phyloP scores from a whole-genome alignment of 139 green algal genomes.

The Chlorella ohadii region DNA sequence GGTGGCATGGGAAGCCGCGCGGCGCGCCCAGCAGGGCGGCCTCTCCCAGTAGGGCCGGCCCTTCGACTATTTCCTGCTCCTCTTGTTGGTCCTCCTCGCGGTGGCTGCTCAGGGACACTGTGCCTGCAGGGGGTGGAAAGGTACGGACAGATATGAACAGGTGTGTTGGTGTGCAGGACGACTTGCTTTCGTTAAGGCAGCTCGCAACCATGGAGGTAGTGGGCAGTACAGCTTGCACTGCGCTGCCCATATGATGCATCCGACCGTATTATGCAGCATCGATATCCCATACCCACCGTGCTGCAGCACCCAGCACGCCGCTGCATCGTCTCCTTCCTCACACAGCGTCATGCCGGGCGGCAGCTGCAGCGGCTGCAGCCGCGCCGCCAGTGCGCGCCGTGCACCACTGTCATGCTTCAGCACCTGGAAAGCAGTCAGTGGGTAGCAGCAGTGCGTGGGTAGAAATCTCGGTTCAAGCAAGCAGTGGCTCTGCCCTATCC shows the following conservation, averaged over 20 bases:
- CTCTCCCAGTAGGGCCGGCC: conserved; percentile 19
- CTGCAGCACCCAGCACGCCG: conserved; percentile 23
- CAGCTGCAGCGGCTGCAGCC: conserved; percentile 10
- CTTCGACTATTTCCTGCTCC: conserved; percentile 4
- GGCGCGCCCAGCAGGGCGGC: conserved; percentile 1
- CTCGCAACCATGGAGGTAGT: no score
- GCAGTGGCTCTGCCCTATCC: no score
- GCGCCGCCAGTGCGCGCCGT: neutral
- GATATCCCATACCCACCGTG: neutral
- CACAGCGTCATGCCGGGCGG: conserved; percentile 6
- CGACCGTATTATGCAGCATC: no score
- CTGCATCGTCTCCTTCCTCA: conserved; percentile 20
- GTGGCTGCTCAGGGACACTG: conserved; percentile 14
- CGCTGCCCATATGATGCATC: no score
- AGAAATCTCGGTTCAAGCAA: no score
- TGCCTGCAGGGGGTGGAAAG: neutral
- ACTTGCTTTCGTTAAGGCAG: no score
- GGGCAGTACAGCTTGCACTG: neutral
- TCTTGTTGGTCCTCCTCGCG: neutral
- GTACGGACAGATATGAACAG: no score
- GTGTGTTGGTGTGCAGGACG: no score
- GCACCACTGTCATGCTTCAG: no score
- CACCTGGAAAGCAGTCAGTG: no score
- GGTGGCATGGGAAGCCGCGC: conserved; percentile 6
- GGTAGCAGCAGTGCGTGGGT: no score